Conservation (phyloP, 2,329 filamentous ascomycete species). For the Colletotrichum abscissum region DNA sequence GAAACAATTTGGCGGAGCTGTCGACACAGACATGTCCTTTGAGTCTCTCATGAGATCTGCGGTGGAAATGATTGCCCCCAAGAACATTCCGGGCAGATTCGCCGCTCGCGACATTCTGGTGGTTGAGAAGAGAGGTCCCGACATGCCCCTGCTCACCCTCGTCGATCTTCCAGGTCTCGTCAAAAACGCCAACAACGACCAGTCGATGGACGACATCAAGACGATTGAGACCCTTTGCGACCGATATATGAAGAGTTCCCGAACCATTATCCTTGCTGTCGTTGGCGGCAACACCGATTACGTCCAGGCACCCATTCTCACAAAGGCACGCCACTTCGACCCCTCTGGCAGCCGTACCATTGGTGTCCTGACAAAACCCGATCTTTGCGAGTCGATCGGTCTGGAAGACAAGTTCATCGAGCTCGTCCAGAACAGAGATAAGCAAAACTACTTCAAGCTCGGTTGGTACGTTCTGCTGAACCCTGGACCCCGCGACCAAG, state of each 20-base stretch:
- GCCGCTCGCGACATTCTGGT: constrained; percentile 65
- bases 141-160: constrained; percentile 69
- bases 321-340: constrained; percentile 62
- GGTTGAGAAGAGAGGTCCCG: constrained; percentile 68
- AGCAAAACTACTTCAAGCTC: constrained; percentile 61
- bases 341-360: constrained; percentile 61
- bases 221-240: constrained; percentile 64
- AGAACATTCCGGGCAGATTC: constrained; percentile 61
- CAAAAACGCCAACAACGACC: constrained; percentile 62
- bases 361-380: constrained; percentile 64
- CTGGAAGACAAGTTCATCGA: constrained; percentile 65
- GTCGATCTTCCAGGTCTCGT: constrained; percentile 72
- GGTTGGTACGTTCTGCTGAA: constrained; percentile 65
- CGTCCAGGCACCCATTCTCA: constrained; percentile 62
- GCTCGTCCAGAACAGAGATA: constrained; percentile 62
- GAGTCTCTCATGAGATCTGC: constrained; percentile 63
- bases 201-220: constrained; percentile 63
- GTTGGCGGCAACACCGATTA: constrained; percentile 67
- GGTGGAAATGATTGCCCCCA: constrained; percentile 62
- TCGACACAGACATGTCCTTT: constrained; percentile 57
- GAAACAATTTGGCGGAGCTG: constrained; percentile 59
- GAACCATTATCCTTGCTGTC: constrained; percentile 67
- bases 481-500: constrained; percentile 54
- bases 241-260: constrained; percentile 65
- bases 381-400: constrained; percentile 63